Evolutionary conservation across 208 protist species (phyloP), one percentile per base, ranked within the genome.

Genomic region (Trypanosoma melophagium): DNA sequence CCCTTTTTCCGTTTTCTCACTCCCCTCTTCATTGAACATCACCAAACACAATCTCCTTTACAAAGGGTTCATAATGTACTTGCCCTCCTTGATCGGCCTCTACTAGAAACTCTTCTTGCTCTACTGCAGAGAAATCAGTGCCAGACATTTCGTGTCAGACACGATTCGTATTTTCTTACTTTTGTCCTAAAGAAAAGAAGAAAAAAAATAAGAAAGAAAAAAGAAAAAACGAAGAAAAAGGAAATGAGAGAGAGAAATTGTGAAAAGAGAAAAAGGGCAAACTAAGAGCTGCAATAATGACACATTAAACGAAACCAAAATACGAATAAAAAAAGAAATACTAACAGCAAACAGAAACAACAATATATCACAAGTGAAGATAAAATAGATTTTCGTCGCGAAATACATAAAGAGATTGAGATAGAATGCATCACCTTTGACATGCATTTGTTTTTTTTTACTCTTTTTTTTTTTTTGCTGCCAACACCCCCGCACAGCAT

Each of bases 31-130:
- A 56, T 21, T 19, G 47, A 21, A 24, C 8, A 47, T 63, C 66
- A 3, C 44, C 66, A 56, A 63, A 71, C 3, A 64, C 41, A 56
- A 71, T 24, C 10, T 71, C 51, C 13, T 63, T 56, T 14, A 64
- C 56, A 22, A 71, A 58, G 3, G 13, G 1, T 40, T 63, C 42
- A 45, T 71, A 71, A 13, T 60, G 42, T 4, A 71, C 21, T 44
- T 50, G 21, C 1, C 56, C 66, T 24, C 28, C 56, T 19, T 63
- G 57, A 24, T 71, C 66, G 22, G 66, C 66, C 19, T 71, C 66
- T 10, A 12, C 35, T 28, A 71, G 50, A 21, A 71, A 71, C 59
- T 71, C 66, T 21, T 63, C 56, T 55, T 22, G 50, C 41, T 71
- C 66, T 9, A 28, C 13, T 8, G 28, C 45, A 17, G 66, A 65